These are phyloP conservation scores for Nigrospora oryzae DNA, from an alignment of 2,329 filamentous ascomycete genomes.

Conservation along the genomic window DNA sequence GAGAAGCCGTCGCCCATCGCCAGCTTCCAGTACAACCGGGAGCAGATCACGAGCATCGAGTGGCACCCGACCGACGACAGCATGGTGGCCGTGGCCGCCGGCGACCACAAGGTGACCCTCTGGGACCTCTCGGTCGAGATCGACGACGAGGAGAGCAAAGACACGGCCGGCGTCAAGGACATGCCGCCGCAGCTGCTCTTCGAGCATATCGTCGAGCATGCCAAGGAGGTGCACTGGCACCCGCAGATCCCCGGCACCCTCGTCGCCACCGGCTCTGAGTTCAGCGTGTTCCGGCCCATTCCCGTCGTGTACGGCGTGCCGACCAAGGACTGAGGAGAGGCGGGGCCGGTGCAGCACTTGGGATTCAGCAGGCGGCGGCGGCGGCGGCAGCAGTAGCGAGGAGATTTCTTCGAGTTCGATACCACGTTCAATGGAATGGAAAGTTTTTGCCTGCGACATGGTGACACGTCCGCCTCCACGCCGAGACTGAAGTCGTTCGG, in stretches of 20 bases:
- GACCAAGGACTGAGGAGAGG: constrained; percentile 11
- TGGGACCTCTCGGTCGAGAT: constrained; percentile 97
- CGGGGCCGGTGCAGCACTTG: too few species aligned
- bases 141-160: constrained; percentile 92
- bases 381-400: too few species aligned
- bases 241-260: constrained; percentile 86
- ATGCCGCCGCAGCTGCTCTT: constrained; percentile 93
- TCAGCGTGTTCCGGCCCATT: constrained; percentile 79
- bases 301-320: constrained; percentile 51
- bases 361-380: too few species aligned
- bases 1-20: constrained; percentile 74
- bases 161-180: constrained; percentile 78
- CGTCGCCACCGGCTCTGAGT: constrained; percentile 84
- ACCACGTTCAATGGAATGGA: too few species aligned
- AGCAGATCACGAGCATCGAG: constrained; percentile 91
- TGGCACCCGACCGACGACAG: constrained; percentile 98
- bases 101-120: constrained; percentile 86
- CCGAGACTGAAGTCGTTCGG: too few species aligned
- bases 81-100: constrained; percentile 85
- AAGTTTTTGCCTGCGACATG: neutral
- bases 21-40: constrained; percentile 89
- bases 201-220: constrained; percentile 90
- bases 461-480: neutral
- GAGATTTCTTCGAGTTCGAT: too few species aligned
- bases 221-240: constrained; percentile 97